Evolutionary conservation across 2,329 filamentous ascomycete species (phyloP).

Genomic region (Alternaria rosae): DNA sequence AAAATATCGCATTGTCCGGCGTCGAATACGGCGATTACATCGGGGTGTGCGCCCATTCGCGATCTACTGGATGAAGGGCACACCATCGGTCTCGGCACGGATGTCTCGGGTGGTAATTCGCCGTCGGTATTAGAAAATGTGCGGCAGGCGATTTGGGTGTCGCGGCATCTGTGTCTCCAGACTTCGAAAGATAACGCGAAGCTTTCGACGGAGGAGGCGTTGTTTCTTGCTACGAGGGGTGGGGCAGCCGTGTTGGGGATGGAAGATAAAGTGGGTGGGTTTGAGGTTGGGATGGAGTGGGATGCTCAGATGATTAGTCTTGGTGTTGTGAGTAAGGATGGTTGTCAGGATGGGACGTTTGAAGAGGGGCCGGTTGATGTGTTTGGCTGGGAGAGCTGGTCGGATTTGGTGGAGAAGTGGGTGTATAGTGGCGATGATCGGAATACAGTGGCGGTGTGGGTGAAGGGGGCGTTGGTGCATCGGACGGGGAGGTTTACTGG

Average conservation of each 20-base stretch:
- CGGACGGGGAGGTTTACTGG: slow-evolving; percentile 24
- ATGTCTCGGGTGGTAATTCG: slow-evolving; percentile 88
- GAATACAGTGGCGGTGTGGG: slow-evolving; percentile 90
- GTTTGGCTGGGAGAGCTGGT: slow-evolving; percentile 91
- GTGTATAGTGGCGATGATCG: slow-evolving; percentile 91
- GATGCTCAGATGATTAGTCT: slow-evolving; percentile 86
- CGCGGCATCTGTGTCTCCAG: slow-evolving; percentile 71
- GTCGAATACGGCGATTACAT: slow-evolving; percentile 83
- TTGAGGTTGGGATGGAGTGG: slow-evolving; percentile 87
- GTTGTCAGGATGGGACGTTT: slow-evolving; percentile 47
- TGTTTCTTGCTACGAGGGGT: slow-evolving; percentile 88
- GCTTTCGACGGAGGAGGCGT: slow-evolving; percentile 81
- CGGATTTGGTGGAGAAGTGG: slow-evolving; percentile 90
- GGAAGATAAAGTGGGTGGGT: slow-evolving; percentile 74
- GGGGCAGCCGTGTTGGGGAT: slow-evolving; percentile 84
- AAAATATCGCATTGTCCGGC: slow-evolving; percentile 88
- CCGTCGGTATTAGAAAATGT: slow-evolving; percentile 83
- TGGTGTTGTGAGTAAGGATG: slow-evolving; percentile 50
- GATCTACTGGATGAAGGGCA: slow-evolving; percentile 77
- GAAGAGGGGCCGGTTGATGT: slow-evolving; percentile 77
- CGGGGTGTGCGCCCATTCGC: slow-evolving; percentile 78
- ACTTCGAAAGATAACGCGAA: slow-evolving; percentile 59
- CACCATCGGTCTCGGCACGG: slow-evolving; percentile 85
- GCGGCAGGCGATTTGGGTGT: slow-evolving; percentile 80
- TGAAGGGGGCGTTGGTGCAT: slow-evolving; percentile 83